Percentiles rank a stretch among this genome's conserved stretches.
Evolutionary conservation across 164 flowering plant species (phyloP).

Genomic region (Annona squamosa): DNA sequence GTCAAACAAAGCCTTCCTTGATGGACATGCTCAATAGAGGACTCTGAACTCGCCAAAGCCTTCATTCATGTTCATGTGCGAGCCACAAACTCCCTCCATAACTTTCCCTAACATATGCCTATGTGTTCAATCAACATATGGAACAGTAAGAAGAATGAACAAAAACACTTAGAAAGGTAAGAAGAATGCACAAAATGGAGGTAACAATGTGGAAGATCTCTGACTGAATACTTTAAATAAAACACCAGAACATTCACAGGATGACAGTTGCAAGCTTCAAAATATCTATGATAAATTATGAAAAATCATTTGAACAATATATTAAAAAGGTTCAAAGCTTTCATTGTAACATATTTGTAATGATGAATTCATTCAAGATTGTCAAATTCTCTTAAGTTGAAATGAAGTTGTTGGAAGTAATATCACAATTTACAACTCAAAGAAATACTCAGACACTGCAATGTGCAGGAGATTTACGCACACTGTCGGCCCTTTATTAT

Average conservation of each 20-base stretch:
- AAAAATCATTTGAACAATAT: background rate
- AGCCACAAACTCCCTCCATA: constrained; percentile 68
- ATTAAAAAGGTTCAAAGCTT: background rate
- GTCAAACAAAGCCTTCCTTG: no score
- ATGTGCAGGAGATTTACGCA: no score
- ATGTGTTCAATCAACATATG: constrained; percentile 3
- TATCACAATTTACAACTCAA: no score
- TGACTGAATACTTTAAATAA: background rate
- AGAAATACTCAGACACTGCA: no score
- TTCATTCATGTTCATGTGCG: constrained; percentile 5
- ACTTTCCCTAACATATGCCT: constrained; percentile 57
- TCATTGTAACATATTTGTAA: background rate
- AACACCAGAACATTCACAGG: background rate
- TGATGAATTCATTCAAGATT: background rate
- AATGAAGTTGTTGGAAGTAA: no score
- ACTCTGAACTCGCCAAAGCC: background rate
- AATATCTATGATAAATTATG: background rate
- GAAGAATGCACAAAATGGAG: background rate
- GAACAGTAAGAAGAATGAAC: background rate
- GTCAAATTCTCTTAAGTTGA: background rate
- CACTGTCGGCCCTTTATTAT: no score
- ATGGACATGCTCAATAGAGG: no score
- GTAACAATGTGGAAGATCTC: background rate
- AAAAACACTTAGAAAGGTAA: background rate
- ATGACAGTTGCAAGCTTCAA: background rate